Conservation (phyloP, 1,139 yeast species). For the Hyphopichia buzzinii region DNA sequence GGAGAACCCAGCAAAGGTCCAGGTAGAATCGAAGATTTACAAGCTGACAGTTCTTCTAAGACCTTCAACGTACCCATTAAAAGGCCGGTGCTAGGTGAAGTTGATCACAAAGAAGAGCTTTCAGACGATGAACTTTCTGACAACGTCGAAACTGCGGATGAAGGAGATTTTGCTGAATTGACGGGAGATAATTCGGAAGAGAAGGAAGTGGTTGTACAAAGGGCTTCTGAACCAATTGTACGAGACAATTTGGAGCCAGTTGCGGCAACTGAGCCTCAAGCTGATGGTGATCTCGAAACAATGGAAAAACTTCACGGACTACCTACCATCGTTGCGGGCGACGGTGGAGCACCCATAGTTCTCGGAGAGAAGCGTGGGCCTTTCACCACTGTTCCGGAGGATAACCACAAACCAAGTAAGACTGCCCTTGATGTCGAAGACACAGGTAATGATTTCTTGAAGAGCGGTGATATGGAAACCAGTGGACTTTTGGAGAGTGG, state of each 20-base stretch:
- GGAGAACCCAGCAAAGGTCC: neutral
- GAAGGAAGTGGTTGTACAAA: constrained; percentile 1
- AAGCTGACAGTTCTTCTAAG: neutral
- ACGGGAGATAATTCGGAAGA: neutral
- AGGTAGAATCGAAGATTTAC: neutral
- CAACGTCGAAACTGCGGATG: constrained; percentile 1
- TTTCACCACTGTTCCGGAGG: too few relatives aligned
- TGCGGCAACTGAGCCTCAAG: neutral
- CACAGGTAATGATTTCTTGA: too few relatives aligned
- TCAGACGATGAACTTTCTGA: constrained; percentile 2
- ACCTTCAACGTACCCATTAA: constrained; percentile 2
- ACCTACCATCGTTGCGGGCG: constrained; percentile 3
- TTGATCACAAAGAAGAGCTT: neutral
- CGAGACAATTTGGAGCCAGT: neutral
- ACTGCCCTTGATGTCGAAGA: too few relatives aligned
- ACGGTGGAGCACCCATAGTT: constrained; percentile 3
- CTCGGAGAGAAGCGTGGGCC: too few relatives aligned
- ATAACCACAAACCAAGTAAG: too few relatives aligned
- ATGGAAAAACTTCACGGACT: neutral
- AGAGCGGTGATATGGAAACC: too few relatives aligned
- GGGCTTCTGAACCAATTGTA: constrained; percentile 1
- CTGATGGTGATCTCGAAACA: neutral
- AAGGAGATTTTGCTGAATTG: neutral
- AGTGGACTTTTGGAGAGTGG: too few relatives aligned
- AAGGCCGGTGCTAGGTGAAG: constrained; percentile 2